A percentile compares a stretch with the other conserved stretches of the same genome.
Evolutionary conservation across 148 eudicot genomes (phyloP).

Genomic region (Spergularia marina): DNA sequence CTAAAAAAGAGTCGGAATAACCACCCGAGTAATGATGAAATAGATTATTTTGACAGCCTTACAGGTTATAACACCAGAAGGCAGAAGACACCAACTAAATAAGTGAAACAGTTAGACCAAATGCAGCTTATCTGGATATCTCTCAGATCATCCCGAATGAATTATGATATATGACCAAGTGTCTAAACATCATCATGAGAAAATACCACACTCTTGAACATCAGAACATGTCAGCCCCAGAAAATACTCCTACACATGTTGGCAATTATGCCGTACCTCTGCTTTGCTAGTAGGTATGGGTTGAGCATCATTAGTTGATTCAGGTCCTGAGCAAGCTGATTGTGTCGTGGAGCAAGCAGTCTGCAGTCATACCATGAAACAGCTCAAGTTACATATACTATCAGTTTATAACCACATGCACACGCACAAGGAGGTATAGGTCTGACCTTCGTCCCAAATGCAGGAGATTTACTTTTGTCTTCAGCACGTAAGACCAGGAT

Average conservation of each 20-base stretch:
- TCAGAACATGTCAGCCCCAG: no score
- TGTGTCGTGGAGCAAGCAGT: conserved; percentile 35
- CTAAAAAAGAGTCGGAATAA: not conserved
- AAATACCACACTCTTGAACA: not conserved
- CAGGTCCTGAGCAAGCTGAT: conserved; percentile 30
- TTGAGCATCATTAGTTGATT: conserved; percentile 28
- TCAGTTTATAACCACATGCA: not conserved
- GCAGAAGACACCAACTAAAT: not conserved
- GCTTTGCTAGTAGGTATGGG: conserved; percentile 19
- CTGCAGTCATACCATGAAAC: conserved; percentile 16
- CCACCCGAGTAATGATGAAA: no score
- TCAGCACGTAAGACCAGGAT: conserved; percentile 12
- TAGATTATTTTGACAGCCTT: not conserved
- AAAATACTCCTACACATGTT: no score
- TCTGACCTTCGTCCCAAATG: conserved; percentile 8
- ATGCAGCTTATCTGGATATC: not conserved
- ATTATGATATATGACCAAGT: not conserved
- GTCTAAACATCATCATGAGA: not conserved
- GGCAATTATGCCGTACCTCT: conserved; percentile 26
- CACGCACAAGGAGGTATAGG: not conserved
- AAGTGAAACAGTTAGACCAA: not conserved
- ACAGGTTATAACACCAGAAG: not conserved
- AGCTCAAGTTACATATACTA: not conserved
- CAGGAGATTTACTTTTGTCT: conserved; percentile 33
- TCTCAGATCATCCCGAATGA: not conserved